Conservation (phyloP, 2,329 filamentous ascomycete genomes). For the Fusarium bactridioides region DNA sequence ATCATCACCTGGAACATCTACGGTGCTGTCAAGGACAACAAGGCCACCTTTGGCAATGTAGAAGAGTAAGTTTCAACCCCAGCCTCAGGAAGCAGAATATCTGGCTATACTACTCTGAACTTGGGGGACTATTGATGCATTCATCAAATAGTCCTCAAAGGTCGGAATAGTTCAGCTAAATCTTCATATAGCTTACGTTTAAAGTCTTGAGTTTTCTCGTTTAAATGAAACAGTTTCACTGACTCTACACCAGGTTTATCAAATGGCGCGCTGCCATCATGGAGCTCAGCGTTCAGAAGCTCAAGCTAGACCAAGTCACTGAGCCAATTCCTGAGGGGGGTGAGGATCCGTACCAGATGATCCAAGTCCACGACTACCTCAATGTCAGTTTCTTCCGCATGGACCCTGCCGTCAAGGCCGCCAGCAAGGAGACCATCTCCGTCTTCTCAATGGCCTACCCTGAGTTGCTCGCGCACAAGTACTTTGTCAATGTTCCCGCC, state of each 20-base stretch:
- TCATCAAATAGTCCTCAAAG: not conserved
- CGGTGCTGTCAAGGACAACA: slow-evolving; percentile 81
- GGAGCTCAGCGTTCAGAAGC: slow-evolving; percentile 81
- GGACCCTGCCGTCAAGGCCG: slow-evolving; percentile 77
- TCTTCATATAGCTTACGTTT: not conserved
- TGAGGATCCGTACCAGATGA: slow-evolving; percentile 86
- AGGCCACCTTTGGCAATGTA: slow-evolving; percentile 83
- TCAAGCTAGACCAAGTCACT: slow-evolving; percentile 74
- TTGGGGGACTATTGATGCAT: not conserved
- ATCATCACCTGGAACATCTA: slow-evolving; percentile 95
- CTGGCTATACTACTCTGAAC: not conserved
- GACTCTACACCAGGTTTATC: slow-evolving; percentile 70
- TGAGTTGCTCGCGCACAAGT: slow-evolving; percentile 85
- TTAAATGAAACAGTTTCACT: not conserved
- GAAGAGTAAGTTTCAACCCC: slow-evolving; percentile 69
- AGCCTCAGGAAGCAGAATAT: not conserved
- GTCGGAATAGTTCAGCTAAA: not conserved
- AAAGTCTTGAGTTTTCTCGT: not conserved
- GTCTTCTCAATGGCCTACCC: slow-evolving; percentile 86
- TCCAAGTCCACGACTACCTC: slow-evolving; percentile 93
- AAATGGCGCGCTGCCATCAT: slow-evolving; percentile 90
- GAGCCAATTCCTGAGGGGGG: slow-evolving; percentile 75
- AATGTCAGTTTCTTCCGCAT: slow-evolving; percentile 86
- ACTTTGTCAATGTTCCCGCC: slow-evolving; percentile 91
- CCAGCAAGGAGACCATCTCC: slow-evolving; percentile 81